These are phyloP conservation scores for Kazachstania psychrophila DNA, from an alignment of 805 yeast genomes.

Conservation along the genomic window DNA sequence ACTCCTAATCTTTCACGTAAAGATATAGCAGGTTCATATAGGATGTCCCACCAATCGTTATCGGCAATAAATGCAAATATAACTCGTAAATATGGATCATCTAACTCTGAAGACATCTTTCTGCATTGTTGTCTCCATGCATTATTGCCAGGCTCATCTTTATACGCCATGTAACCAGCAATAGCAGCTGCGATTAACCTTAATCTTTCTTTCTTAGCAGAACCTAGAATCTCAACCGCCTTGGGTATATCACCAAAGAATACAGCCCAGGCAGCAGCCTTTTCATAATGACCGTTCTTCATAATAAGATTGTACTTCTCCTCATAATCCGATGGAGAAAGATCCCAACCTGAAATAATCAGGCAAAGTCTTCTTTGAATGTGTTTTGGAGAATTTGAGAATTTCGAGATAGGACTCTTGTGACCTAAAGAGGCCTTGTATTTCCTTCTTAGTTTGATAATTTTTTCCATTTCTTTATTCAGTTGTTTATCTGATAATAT, in stretches of 20 bases:
- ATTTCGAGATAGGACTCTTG: slow-evolving; percentile 12
- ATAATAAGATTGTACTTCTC: slow-evolving; percentile 51
- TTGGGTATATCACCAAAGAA: slow-evolving; percentile 80
- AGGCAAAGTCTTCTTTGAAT: slow-evolving; percentile 70
- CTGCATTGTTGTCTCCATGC: slow-evolving; percentile 94
- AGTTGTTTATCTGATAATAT: slow-evolving; percentile 27
- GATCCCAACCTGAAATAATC: slow-evolving; percentile 85
- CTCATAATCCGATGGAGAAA: slow-evolving; percentile 66
- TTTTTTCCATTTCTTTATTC: slow-evolving; percentile 28
- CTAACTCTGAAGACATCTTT: slow-evolving; percentile 75
- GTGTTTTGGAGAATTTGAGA: slow-evolving; percentile 31
- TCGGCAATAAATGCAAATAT: slow-evolving; percentile 91
- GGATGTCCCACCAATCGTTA: slow-evolving; percentile 92
- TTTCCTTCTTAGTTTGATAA: slow-evolving; percentile 35
- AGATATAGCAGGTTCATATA: slow-evolving; percentile 84
- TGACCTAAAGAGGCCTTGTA: slow-evolving; percentile 19
- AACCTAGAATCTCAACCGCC: slow-evolving; percentile 70
- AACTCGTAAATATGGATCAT: slow-evolving; percentile 81
- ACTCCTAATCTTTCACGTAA: slow-evolving; percentile 83
- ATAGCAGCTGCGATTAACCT: slow-evolving; percentile 86
- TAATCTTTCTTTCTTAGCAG: slow-evolving; percentile 61
- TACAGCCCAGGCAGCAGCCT: slow-evolving; percentile 97
- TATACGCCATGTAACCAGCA: slow-evolving; percentile 62
- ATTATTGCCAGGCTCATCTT: slow-evolving; percentile 42
- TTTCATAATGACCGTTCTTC: slow-evolving; percentile 53